phyloP scores from a whole-genome alignment of 768 basidiomycete genomes.

The Hemileccinum rubropunctum region DNA sequence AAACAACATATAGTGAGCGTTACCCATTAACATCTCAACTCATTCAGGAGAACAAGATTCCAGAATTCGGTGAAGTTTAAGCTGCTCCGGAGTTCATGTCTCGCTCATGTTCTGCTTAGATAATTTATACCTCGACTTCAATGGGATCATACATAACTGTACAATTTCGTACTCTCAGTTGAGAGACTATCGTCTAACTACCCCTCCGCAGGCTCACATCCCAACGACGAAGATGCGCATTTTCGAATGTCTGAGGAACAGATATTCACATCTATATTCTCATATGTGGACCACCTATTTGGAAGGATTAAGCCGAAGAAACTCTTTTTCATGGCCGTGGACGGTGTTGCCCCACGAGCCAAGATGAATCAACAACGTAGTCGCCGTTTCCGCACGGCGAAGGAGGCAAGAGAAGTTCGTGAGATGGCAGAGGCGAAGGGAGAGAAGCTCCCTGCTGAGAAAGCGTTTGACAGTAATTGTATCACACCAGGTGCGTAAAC shows the following conservation, averaged over 20 bases:
- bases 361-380: slow-evolving; percentile 99
- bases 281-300: slow-evolving; percentile 96
- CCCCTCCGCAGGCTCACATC: slow-evolving; percentile 70
- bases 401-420: slow-evolving; percentile 82
- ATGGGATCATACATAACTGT: slow-evolving; percentile 89
- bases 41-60: slow-evolving; percentile 98
- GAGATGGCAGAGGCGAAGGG: slow-evolving; percentile 88
- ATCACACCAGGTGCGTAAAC: slow-evolving; percentile 87
- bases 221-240: slow-evolving; percentile 94
- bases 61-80: slow-evolving; percentile 75
- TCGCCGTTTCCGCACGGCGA: slow-evolving; percentile 90
- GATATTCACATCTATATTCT: slow-evolving; percentile 95
- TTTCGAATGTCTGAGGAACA: slow-evolving; percentile 95
- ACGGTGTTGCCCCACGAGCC: slow-evolving; percentile 94
- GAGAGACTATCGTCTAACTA: not conserved
- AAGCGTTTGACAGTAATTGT: slow-evolving; percentile 97
- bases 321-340: slow-evolving; percentile 97
- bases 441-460: slow-evolving; percentile 88
- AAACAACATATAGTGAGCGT: slow-evolving; percentile 66
- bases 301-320: slow-evolving; percentile 97
- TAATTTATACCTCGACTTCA: slow-evolving; percentile 93
- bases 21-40: slow-evolving; percentile 98
- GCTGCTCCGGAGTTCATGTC: not conserved
- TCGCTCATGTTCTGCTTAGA: slow-evolving; percentile 42
- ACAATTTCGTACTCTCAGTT: not conserved